Base-by-base conservation (phyloP, 2,329 filamentous ascomycete genomes). In the Cercospora sp. region DNA sequence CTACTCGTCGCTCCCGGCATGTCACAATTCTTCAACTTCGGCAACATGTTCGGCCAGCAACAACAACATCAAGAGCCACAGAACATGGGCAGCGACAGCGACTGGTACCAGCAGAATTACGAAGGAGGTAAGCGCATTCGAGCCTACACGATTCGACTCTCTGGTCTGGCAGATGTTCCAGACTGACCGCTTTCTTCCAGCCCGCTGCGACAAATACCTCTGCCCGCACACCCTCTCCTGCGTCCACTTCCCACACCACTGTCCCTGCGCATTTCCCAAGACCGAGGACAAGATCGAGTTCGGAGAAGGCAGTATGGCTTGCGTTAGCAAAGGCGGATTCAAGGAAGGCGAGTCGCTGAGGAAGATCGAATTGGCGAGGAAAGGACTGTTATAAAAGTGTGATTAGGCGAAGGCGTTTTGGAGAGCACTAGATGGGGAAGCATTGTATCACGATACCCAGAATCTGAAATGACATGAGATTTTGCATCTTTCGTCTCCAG, bases 221-320 rank as follows among this genome's bases (percentile, higher is more conserved):
- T 99, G 95, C 79, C 94, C 95, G 2, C 92, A 93, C 72, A 98
- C 95, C 0, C 87, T 99, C 69, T 91, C 94, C 40, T 99, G 95
- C 83, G 95, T 99, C 6, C 90, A 96, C 79, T 95, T 97, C 82
- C 94, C 95, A 1, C 94, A 98, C 79, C 95, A 99, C 81, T 99
- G 95, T 81, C 95, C 95, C 30, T 99, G 95, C 82, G 86, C 93
- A 1, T 97, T 91, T 85, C 79, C 86, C 74, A 69, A 85, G 82
- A 76, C 89, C 82, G 79, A 92, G 81, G 74, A 89, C 81, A 81
- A 92, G 85, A 77, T 89, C 80, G 85, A 92, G 88, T 80, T 92
- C 82, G 87, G 85, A 5, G 90, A 94, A 3, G 91, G 91, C 0
- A 88, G 88, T 73, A 86, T 90, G 49, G 83, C 93, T 58, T 95